Evolutionary conservation across 495 filamentous ascomycete genomes (phyloP).

Genomic region (Hypoxylon crocopeplum): DNA sequence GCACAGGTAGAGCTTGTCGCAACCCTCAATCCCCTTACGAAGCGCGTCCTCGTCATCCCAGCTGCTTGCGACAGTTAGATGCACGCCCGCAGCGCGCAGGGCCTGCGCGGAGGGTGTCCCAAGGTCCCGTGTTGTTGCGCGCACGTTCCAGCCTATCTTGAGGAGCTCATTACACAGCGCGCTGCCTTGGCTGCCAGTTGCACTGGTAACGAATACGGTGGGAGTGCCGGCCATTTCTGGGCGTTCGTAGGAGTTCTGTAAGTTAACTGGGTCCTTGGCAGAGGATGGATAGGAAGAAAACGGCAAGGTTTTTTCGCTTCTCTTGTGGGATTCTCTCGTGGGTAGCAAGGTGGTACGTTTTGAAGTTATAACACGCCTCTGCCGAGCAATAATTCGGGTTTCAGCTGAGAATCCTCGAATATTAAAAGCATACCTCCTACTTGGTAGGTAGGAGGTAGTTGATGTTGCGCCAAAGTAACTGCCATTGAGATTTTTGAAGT

Average conservation of each 20-base stretch:
- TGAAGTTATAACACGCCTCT: too few species aligned
- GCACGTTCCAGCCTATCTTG: conserved; percentile 41
- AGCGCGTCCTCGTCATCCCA: conserved; percentile 49
- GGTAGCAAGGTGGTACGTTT: too few species aligned
- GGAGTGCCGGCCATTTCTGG: not conserved
- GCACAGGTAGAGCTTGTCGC: conserved; percentile 54
- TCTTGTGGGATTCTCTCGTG: too few species aligned
- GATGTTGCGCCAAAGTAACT: too few species aligned
- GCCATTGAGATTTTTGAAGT: too few species aligned
- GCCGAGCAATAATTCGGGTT: too few species aligned
- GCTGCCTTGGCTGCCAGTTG: conserved; percentile 55
- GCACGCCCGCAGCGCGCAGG: conserved; percentile 36
- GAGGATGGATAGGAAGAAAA: not conserved
- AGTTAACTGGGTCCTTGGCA: not conserved
- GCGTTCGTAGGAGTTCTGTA: not conserved
- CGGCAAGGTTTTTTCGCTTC: too few species aligned
- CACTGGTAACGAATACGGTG: conserved; percentile 49
- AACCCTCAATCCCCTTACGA: conserved; percentile 43
- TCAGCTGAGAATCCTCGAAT: too few species aligned
- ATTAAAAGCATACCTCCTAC: too few species aligned
- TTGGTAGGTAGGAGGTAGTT: too few species aligned
- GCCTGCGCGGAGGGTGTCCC: conserved; percentile 6
- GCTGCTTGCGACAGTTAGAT: conserved; percentile 44
- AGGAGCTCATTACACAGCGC: conserved; percentile 46
- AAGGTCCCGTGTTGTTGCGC: conserved; percentile 47